These are phyloP conservation scores for Solanum lycopersicoides DNA, from an alignment of 257 asterid species.

Conservation along the genomic window DNA sequence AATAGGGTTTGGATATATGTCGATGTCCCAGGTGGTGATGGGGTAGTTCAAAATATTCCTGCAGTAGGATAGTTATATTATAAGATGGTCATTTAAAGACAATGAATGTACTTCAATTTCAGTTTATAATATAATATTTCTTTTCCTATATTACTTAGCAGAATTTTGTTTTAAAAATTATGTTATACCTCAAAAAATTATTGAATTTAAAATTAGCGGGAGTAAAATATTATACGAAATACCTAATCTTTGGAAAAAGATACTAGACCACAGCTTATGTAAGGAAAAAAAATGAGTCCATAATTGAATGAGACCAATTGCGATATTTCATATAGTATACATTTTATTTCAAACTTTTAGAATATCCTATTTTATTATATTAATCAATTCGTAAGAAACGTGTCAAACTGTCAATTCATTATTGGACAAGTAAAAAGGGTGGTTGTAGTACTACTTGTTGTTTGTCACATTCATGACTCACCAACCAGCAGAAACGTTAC, in stretches of 20 bases:
- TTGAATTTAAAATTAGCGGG: neutral
- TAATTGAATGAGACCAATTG: too few species aligned
- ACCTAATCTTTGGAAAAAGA: neutral
- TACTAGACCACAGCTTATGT: neutral
- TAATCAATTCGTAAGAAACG: too few species aligned
- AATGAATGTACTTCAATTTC: neutral
- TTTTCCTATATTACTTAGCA: too few species aligned
- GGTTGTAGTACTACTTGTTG: neutral
- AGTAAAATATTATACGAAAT: neutral
- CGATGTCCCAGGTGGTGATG: neutral
- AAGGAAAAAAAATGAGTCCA: neutral
- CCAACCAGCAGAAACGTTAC: neutral
- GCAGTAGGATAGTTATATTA: neutral
- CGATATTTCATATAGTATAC: too few species aligned
- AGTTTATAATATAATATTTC: neutral
- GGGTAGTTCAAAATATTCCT: neutral
- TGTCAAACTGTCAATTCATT: too few species aligned
- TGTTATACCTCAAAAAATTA: neutral
- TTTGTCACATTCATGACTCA: neutral
- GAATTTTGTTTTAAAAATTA: too few species aligned
- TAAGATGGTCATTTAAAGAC: neutral
- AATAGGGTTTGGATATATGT: neutral
- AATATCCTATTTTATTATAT: too few species aligned
- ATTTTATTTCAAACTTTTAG: too few species aligned
- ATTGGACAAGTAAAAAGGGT: too few species aligned